Evolutionary conservation across 2,329 filamentous ascomycete genomes (phyloP).

Genomic region (Emergomyces pasteurianus): DNA sequence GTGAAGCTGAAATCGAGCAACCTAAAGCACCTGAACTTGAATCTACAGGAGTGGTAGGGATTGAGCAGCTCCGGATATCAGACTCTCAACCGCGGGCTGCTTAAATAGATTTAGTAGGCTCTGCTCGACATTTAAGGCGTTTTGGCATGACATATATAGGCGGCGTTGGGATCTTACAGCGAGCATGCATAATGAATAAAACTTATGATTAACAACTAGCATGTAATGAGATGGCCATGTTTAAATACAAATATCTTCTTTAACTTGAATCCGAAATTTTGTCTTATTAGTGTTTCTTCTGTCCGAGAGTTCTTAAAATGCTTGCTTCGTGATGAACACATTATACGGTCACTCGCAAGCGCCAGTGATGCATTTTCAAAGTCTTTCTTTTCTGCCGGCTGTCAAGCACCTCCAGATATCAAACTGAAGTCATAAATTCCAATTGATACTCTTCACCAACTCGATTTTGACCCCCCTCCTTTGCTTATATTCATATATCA

Average conservation of each 20-base stretch:
- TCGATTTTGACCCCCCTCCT: background rate
- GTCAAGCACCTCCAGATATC: background rate
- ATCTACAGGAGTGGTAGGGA: background rate
- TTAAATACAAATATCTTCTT: background rate
- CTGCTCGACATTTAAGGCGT: background rate
- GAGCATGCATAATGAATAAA: background rate
- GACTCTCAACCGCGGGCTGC: background rate
- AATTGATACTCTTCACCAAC: background rate
- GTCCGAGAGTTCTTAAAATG: no score
- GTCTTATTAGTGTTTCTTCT: no score
- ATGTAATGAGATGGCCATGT: background rate
- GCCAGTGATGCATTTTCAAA: background rate
- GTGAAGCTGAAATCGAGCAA: background rate
- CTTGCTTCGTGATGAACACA: background rate
- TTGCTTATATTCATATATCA: background rate
- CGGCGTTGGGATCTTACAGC: background rate
- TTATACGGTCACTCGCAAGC: background rate
- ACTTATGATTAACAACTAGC: background rate
- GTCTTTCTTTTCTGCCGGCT: background rate
- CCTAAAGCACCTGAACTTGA: background rate
- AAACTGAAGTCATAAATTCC: background rate
- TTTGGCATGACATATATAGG: background rate
- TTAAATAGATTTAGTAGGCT: background rate
- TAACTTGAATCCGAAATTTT: background rate
- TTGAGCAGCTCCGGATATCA: constrained; percentile 6